Conservation (phyloP, 106 monocot genomes). For the Dendrobium chrysotoxum region DNA sequence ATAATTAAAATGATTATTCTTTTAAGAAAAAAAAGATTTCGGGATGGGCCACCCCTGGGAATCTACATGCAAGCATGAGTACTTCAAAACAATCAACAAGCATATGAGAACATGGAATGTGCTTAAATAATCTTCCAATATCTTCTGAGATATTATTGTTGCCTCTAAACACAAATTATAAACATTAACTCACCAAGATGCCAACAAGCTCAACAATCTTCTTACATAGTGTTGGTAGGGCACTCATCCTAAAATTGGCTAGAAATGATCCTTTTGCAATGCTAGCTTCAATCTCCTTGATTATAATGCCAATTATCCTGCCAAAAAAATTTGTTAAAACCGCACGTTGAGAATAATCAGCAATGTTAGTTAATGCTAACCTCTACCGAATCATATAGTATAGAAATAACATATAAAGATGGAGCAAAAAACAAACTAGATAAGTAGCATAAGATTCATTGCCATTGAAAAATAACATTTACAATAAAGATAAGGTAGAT, state of each 20-base stretch:
- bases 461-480: too few species aligned
- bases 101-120: not conserved
- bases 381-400: not conserved
- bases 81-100: not conserved
- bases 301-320: conserved; percentile 89
- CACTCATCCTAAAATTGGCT: conserved; percentile 84
- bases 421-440: not conserved
- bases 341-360: conserved; percentile 1
- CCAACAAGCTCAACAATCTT: conserved; percentile 92
- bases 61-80: too few species aligned
- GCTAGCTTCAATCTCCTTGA: conserved; percentile 88
- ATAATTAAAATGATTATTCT: too few species aligned
- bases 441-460: not conserved
- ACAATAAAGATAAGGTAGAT: not conserved
- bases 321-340: not conserved
- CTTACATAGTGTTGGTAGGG: conserved; percentile 59
- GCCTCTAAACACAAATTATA: not conserved
- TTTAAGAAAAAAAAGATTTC: too few species aligned
- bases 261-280: conserved; percentile 78
- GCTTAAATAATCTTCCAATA: not conserved
- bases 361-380: not conserved
- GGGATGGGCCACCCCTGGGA: too few species aligned
- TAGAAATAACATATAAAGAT: not conserved
- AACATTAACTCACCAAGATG: conserved; percentile 59
- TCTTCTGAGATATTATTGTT: not conserved